Evolutionary conservation across 768 basidiomycete species (phyloP), one percentile per base, ranked within the genome.

Genomic region (Rhizopogon sp.): DNA sequence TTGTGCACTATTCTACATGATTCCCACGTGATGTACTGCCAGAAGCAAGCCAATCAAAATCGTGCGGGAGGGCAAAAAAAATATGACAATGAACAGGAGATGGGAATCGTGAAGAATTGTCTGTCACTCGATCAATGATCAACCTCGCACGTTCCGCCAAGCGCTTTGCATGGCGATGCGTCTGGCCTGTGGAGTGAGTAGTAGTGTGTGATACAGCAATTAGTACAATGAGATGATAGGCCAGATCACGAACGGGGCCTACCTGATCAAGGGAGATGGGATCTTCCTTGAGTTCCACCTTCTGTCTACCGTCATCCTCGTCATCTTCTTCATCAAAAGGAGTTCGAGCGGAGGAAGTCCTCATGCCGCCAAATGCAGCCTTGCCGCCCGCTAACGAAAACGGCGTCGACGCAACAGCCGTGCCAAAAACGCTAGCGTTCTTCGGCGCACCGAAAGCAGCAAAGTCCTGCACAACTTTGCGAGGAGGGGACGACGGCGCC

Each of bases 221-320:
- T 31, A 20, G 25, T 63, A 42, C 52, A 3, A 49, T 60, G 39
- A 56, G 56, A 29, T 31, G 56, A 29, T 29, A 22, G 35, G 20
- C 52, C 35, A 37, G 10, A 41, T 46, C 9, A 10, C 37, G 25
- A 17, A 45, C 55, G 37, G 17, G 33, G 69, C 78, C 28, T 61
- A 93, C 93, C 81, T 98, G 96, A 60, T 98, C 96, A 56, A 97
- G 76, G 11, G 90, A 87, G 68, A 99, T 98, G 31, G 87, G 84
- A 62, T 87, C 90, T 64, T 93, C 90, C 60, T 79, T 75, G 59
- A 96, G 73, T 63, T 88, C 86, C 22, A 97, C 82, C 59, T 75
- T 82, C 68, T 93, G 89, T 62, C 77, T 77, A 16, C 83, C 81
- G 50, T 80, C 75, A 0, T 79, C 78, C 1, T 85, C 78, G 2